A percentile compares a stretch with the other conserved stretches of the same genome.
phyloP scores from a whole-genome alignment of 2,329 filamentous ascomycete genomes.

The Simplicillium aogashimaense region DNA sequence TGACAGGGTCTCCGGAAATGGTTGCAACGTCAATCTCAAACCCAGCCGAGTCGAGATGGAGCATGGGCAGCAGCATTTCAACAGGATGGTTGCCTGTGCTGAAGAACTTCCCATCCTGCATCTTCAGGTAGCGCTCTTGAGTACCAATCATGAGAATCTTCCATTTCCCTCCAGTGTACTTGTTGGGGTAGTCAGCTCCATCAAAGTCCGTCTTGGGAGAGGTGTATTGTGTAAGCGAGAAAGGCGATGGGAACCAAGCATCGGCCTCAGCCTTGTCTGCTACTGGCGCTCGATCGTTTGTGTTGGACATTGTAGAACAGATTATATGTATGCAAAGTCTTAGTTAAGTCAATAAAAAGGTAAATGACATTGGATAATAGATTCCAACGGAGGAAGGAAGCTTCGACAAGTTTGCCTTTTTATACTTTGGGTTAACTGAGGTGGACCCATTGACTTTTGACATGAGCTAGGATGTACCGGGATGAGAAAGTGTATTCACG shows the following conservation, averaged over 20 bases:
- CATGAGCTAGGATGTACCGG: neutral
- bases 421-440: neutral
- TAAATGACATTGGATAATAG: too few species aligned
- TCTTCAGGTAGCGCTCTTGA: slow-evolving; percentile 12
- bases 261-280: slow-evolving; percentile 12
- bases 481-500: too few species aligned
- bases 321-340: too few species aligned
- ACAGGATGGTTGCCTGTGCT: slow-evolving; percentile 13
- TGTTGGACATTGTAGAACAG: slow-evolving; percentile 4
- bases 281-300: slow-evolving; percentile 8
- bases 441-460: neutral
- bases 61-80: slow-evolving; percentile 11
- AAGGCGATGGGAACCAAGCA: slow-evolving; percentile 12
- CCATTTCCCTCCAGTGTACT: slow-evolving; percentile 11
- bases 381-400: too few species aligned
- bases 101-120: slow-evolving; percentile 11
- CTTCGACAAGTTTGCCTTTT: neutral
- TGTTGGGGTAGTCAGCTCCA: slow-evolving; percentile 9
- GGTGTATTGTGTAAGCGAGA: slow-evolving; percentile 10
- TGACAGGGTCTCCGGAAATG: slow-evolving; percentile 11
- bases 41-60: slow-evolving; percentile 11
- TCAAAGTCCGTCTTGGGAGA: slow-evolving; percentile 10
- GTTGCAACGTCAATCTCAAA: slow-evolving; percentile 12
- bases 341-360: too few species aligned
- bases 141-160: slow-evolving; percentile 11